Base-by-base conservation (phyloP, 441 rosid genomes). In the Cnidoscolus chayamansa region DNA sequence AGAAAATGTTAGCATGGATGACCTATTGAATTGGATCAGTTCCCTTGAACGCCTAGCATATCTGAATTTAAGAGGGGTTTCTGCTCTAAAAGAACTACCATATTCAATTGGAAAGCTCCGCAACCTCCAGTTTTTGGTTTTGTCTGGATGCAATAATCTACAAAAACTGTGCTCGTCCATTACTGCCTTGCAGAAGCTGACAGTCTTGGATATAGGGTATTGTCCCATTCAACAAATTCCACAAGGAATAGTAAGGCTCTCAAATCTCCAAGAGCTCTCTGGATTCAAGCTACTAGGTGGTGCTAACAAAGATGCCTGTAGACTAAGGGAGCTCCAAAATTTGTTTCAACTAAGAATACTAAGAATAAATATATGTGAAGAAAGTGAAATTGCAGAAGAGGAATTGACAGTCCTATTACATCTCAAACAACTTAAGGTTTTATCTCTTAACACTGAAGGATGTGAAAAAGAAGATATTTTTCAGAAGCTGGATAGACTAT, bases 341-440 rank as follows among this genome's bases (percentile, higher is more conserved):
- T 10, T 71, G 32, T 31, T 4, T 13, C 31, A 49, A 0, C 48
- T 71, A 10, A 61, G 67, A 35, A 57, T 78, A 16, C 68, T 78
- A 20, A 60, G 72, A 69, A 59, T 77, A 13, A 70, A 74, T 11
- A 40, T 74, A 65, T 35, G 71, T 0, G 67, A 70, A 50, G 77
- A 70, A 7, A 70, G 58, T 30, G 65, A 70, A 1, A 59, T 70
- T 8, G 51, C 47, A 68, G 59, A 55, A 60, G 58, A 61, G 19
- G 76, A 68, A 58, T 47, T 62, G 19, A 31, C 56, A 19, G 72
- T 72, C 17, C 77, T 65, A 7, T 65, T 49, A 2, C 8, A 69
- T 11, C 79, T 72, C 2, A 61, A 79, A 70, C 65, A 69, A 13
- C 72, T 72, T 1, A 76, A 54, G 32, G 74, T 64, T 55, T 65